Base-by-base conservation (phyloP, 2,329 filamentous ascomycete genomes). In the Chrysosphaeria jannelii region DNA sequence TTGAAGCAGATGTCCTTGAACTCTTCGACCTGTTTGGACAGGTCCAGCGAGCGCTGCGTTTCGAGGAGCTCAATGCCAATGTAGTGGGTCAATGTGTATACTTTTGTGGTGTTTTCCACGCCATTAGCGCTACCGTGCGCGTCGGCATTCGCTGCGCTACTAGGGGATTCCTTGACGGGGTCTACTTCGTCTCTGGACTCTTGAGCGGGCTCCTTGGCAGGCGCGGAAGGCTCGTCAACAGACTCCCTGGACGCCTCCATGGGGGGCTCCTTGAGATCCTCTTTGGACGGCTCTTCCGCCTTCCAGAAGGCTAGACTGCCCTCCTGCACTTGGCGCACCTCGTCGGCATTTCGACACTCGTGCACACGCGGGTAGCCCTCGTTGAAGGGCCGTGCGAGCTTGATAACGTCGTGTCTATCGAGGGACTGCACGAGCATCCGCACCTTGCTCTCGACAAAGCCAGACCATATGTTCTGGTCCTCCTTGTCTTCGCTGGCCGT, bases 31-130 rank as follows among this genome's bases (percentile, higher is more conserved):
- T 85, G 69, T 35, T 60, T 69, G 11, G 79, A 71, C 13, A 81
- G 58, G 41, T 81, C 71, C 23, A 79, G 56, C 21, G 60, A 59
- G n/a, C n/a, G n/a, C n/a, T n/a, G n/a, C n/a, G n/a, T n/a, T n/a
- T 67, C 58, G 18, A 56, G 54, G 26, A 91, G 47, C 35, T 81
- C 70, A 22, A 93, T 53, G 17, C 85, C 85, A 37, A 97, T 76
- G 39, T 93, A 97, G 42, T 79, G 81, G 2, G 79, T 91, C 13
- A 76, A 78, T 0, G 81, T 93, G 40, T 74, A 89, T 14, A 93
- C 48, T n/a, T n/a, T n/a, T n/a, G n/a, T n/a, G n/a, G n/a, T n/a
- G n/a, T n/a, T n/a, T n/a, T n/a, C n/a, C n/a, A n/a, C n/a, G n/a
- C n/a, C n/a, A n/a, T n/a, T n/a, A n/a, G n/a, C n/a, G n/a, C n/a